Evolutionary conservation across 257 asterid species (phyloP), one percentile per base, ranked within the genome.

Genomic region (Penstemon barbatus): DNA sequence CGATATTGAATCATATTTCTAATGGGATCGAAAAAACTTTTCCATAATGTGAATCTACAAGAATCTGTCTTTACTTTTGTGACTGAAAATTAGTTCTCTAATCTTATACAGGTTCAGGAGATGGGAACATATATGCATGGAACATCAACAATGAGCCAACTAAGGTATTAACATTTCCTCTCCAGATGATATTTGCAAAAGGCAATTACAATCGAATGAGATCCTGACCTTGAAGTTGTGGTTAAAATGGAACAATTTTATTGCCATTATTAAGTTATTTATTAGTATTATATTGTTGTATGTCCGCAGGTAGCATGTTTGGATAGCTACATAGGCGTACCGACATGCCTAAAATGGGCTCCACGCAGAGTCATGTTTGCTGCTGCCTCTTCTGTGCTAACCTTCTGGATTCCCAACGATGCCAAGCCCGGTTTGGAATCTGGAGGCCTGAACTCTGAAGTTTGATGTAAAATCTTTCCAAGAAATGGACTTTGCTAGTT

Each of bases 101-200:
- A 57, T 52, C 15, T 69, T 60, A 77, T 75, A 55, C 84, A 94
- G 99, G 99, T 78, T 89, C 97, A 60, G 97, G 96, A 49, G 96
- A 94, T 73, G 99, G 97, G 70, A 79, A 76, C 67, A 75, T 94
- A 71, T 92, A 89, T 62, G 96, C 93, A 3, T 94, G 97, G 97
- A 89, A 78, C 84, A 81, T 89, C 74, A 63, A 75, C 44, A 78
- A 78, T 58, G 86, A 89, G 61, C 85, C 83, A 53, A 71, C 79
- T 49, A 87, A 91, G 97, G 99, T 87, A 78, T 3, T 37, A 66
- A 5, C 48, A 15, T 25, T 25, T 25, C 33, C 33, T 25, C 33
- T 25, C 2, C 33, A 25, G 2, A 25, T 25, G 33, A 25, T 25
- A 25, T 25, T 25, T 25, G 33, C 33, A 25, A 2, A 25, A 25